Base-by-base conservation (phyloP, 2,329 filamentous ascomycete species). In the Beauveria caledonica region DNA sequence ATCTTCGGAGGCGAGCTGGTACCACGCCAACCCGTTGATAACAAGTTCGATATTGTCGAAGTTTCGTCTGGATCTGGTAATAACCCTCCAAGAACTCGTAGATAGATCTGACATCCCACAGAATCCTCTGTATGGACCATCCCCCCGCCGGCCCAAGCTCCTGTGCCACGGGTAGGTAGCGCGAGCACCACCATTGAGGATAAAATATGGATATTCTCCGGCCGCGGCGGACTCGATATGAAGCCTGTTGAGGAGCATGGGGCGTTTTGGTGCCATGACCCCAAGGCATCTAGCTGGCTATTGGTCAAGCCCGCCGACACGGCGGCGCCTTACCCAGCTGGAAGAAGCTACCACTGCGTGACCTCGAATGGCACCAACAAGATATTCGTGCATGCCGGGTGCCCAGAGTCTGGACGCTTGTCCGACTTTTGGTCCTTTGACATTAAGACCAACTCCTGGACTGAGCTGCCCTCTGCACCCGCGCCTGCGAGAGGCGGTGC, bases 361-460 rank as follows among this genome's bases (percentile, higher is more conserved):
- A 66, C 77, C n/a, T 70, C 76, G 1, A 74, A 72, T 54, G 65
- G 66, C 17, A 42, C 23, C 0, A 73, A 77, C 17, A 80, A 70
- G 0, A 67, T 88, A 29, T 87, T 78, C 67, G 44, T 88, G 13
- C 85, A 88, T 65, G 82, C 84, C 1, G 85, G 85, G 0, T 88
- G 84, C 62, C 81, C 84, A 0, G 77, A 78, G 21, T 74, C 73
- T 3, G 85, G 82, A 1, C 75, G 85, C 0, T 71, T 87, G 0
- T 71, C 74, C 0, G 85, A 88, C 66, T 71, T 87, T 2, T 88
- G 86, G 86, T 73, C 76, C 0, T 88, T 87, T 68, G 74, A 78
- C 51, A 29, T 83, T 10, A 62, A 65, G 1, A 68, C 66, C 0
- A 69, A 68, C n/a, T 63, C 67, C 1, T 88, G 86, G 86, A 76